Evolutionary conservation across 1,284 basidiomycete species (phyloP).

Genomic region (Termitomyces sp.): DNA sequence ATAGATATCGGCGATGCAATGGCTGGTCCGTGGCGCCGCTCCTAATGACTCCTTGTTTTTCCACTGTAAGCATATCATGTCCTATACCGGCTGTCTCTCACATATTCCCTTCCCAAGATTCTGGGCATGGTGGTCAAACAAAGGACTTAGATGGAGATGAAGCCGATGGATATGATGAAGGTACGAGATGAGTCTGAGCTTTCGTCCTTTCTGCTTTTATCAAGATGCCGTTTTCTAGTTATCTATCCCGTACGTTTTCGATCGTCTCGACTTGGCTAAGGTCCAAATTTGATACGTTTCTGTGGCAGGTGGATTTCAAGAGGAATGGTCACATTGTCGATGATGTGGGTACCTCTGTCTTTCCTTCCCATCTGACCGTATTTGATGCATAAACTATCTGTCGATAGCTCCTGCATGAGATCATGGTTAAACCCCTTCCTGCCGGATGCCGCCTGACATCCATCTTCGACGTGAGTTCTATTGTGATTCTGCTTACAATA

Average conservation of each 20-base stretch:
- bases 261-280: background rate
- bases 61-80: constrained; percentile 59
- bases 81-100: background rate
- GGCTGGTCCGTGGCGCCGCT: constrained; percentile 78
- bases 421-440: constrained; percentile 74
- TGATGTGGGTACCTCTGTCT: constrained; percentile 52
- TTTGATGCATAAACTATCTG: background rate
- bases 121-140: constrained; percentile 81
- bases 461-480: constrained; percentile 70
- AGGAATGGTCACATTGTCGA: constrained; percentile 73
- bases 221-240: constrained; percentile 36
- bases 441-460: constrained; percentile 83
- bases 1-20: constrained; percentile 79
- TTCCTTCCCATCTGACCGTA: background rate
- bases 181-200: constrained; percentile 32
- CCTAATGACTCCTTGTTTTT: constrained; percentile 90
- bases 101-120: constrained; percentile 36
- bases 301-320: constrained; percentile 60
- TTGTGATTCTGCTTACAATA: background rate
- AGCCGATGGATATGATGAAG: constrained; percentile 64
- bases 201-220: background rate
- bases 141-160: constrained; percentile 72
- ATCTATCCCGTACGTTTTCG: constrained; percentile 63
- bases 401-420: constrained; percentile 64
- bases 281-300: background rate